Base-by-base conservation (phyloP, 441 rosid genomes). In the Breynia disticha region DNA sequence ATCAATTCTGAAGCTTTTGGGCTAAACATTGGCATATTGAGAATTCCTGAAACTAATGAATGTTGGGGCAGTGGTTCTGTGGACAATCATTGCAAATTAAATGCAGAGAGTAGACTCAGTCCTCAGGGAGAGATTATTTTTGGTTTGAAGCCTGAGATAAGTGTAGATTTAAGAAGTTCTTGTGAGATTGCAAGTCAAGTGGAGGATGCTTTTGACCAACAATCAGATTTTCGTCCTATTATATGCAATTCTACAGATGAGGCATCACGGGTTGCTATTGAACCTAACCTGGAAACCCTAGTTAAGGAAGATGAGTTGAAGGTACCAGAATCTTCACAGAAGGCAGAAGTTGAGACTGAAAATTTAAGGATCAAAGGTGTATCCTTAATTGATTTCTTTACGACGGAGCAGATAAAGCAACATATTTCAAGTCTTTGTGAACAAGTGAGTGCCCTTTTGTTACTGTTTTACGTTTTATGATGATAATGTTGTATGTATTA, bases 331-430 rank as follows among this genome's bases (percentile, higher is more conserved):
- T 37, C 67, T 46, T 32, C 55, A 32, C 58, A 48, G 28, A 62
- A 57, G 54, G 46, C 61, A 45, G 66, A 44, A 52, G 49, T 35
- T 4, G 55, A 69, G 48, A 48, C 56, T 39, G 62, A 49, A 18
- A 62, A 22, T 52, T 48, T 43, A 42, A 60, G 56, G 50, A 59
- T 35, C 46, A 65, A 62, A 48, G 78, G 68, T 71, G 78, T 69
- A 32, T 85, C 89, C 47, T 50, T 83, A 52, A 53, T 68, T 21
- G 96, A 87, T 57, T 62, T 55, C 66, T 74, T 83, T 69, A 75
- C 84, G 8, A 73, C 65, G 54, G 77, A 73, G 50, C 78, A 81
- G 56, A 73, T 87, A 66, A 63, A 61, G 65, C 68, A 72, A 59
- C 90, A 84, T 55, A 41, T 87, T 46, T 65, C 72, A 63, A 74